These are phyloP conservation scores for Pluteus cervinus DNA, from an alignment of 768 basidiomycete species.

Conservation along the genomic window DNA sequence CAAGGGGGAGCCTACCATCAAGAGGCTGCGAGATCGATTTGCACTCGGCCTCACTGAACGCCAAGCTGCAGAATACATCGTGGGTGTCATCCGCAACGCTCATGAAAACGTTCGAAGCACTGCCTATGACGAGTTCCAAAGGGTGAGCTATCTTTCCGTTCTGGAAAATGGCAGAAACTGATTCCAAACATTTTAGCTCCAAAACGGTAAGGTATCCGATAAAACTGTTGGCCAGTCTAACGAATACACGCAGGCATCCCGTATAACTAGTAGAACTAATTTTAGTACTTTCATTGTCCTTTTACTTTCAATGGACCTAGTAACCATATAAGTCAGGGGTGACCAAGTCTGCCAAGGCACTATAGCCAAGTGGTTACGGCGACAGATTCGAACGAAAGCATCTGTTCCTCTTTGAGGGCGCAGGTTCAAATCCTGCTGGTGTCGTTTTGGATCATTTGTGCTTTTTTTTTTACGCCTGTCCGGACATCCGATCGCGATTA, in stretches of 20 bases:
- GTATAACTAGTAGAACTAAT: slow-evolving; percentile 39
- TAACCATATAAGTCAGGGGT: too few species aligned
- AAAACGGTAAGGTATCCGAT: slow-evolving; percentile 27
- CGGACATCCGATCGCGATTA: slow-evolving; percentile 1
- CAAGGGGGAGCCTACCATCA: slow-evolving; percentile 93
- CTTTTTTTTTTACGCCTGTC: slow-evolving; percentile 9
- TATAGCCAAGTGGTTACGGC: slow-evolving; percentile 79
- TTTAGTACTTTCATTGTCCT: neutral
- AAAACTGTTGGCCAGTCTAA: neutral
- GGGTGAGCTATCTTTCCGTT: slow-evolving; percentile 40
- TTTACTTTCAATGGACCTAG: too few species aligned
- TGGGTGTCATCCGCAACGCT: slow-evolving; percentile 82
- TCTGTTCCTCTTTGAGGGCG: slow-evolving; percentile 7
- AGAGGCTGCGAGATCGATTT: slow-evolving; percentile 82
- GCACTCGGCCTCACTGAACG: slow-evolving; percentile 76
- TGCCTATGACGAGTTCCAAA: slow-evolving; percentile 94
- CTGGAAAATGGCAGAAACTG: neutral
- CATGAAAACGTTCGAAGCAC: slow-evolving; percentile 93
- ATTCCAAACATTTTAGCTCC: slow-evolving; percentile 19
- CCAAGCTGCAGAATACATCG: slow-evolving; percentile 93
- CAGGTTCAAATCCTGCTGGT: slow-evolving; percentile 7
- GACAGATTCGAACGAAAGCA: too few species aligned
- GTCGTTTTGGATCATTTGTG: slow-evolving; percentile 6
- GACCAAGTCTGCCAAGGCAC: too few species aligned
- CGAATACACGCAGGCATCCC: slow-evolving; percentile 28